Evolutionary conservation across 371 early-diverging fungal species (phyloP).

Genomic region (Syncephalastrum monosporum): DNA sequence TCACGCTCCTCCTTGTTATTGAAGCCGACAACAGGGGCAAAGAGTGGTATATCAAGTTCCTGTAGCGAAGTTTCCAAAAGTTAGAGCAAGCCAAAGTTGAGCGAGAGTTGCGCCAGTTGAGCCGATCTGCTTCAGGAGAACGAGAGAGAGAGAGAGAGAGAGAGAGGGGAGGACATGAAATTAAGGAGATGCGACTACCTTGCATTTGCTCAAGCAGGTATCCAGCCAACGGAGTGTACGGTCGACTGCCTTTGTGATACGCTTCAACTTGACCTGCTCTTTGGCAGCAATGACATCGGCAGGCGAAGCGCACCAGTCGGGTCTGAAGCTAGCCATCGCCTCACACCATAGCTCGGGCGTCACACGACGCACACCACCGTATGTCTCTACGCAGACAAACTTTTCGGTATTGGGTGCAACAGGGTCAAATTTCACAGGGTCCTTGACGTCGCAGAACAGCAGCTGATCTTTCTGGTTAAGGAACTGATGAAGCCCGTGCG

Average conservation of each 20-base stretch:
- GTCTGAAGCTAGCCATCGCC: conserved; percentile 48
- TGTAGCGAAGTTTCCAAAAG: too few species aligned
- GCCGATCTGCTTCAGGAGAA: too few species aligned
- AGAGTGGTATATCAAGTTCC: conserved; percentile 38
- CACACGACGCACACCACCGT: conserved; percentile 64
- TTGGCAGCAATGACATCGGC: conserved; percentile 47
- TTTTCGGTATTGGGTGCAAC: conserved; percentile 61
- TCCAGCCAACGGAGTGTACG: conserved; percentile 66
- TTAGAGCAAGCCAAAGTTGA: too few species aligned
- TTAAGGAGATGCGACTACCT: conserved; percentile 9
- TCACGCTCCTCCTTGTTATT: conserved; percentile 54
- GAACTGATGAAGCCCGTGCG: conserved; percentile 55
- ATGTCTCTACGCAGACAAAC: conserved; percentile 63
- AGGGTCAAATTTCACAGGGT: conserved; percentile 49
- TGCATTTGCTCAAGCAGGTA: conserved; percentile 26
- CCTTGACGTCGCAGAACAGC: conserved; percentile 66
- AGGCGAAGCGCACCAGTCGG: conserved; percentile 51
- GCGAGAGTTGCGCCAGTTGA: too few species aligned
- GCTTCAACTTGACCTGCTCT: conserved; percentile 51
- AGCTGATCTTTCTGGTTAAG: conserved; percentile 46
- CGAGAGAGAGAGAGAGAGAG: too few species aligned
- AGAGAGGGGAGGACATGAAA: too few species aligned
- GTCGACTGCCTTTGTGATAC: conserved; percentile 65
- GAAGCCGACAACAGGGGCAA: conserved; percentile 60
- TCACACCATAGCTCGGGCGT: conserved; percentile 54